These are phyloP conservation scores for Monosporozyma servazzii DNA, from an alignment of 805 yeast species.

Conservation along the genomic window DNA sequence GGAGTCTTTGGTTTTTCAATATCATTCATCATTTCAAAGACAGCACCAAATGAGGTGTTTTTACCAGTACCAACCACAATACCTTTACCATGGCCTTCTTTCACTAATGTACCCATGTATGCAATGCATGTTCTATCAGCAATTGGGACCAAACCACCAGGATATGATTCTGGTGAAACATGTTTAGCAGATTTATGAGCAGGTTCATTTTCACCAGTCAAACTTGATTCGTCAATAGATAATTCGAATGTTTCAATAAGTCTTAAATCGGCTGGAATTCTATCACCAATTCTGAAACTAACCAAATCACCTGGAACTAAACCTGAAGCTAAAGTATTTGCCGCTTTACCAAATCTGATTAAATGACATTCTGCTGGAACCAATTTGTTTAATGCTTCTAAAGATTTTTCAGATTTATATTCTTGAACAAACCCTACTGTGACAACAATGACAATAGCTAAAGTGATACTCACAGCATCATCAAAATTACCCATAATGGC, in stretches of 20 bases:
- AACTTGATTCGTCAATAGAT: constrained; percentile 82
- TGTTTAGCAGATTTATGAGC: constrained; percentile 54
- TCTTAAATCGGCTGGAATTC: constrained; percentile 93
- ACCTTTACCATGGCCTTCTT: constrained; percentile 93
- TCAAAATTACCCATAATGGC: constrained; percentile 93
- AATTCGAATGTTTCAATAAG: constrained; percentile 70
- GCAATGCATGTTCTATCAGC: constrained; percentile 73
- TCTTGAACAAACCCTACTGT: constrained; percentile 97
- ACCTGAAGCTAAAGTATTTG: constrained; percentile 74
- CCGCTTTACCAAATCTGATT: constrained; percentile 69
- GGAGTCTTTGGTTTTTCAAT: constrained; percentile 98
- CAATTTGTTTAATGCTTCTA: constrained; percentile 83
- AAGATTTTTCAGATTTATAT: constrained; percentile 86
- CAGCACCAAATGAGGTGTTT: constrained; percentile 88
- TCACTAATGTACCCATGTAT: constrained; percentile 93
- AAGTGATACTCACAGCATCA: constrained; percentile 88
- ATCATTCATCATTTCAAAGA: constrained; percentile 88
- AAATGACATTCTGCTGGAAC: constrained; percentile 97
- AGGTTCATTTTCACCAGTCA: constrained; percentile 93
- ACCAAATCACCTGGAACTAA: constrained; percentile 96
- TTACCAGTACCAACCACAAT: constrained; percentile 85
- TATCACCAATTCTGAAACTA: constrained; percentile 82
- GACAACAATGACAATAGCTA: constrained; percentile 88
- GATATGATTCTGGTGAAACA: constrained; percentile 26
- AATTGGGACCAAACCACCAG: constrained; percentile 39